phyloP scores from a whole-genome alignment of 345 rosid genomes.

The Leavenworthia alabamica region DNA sequence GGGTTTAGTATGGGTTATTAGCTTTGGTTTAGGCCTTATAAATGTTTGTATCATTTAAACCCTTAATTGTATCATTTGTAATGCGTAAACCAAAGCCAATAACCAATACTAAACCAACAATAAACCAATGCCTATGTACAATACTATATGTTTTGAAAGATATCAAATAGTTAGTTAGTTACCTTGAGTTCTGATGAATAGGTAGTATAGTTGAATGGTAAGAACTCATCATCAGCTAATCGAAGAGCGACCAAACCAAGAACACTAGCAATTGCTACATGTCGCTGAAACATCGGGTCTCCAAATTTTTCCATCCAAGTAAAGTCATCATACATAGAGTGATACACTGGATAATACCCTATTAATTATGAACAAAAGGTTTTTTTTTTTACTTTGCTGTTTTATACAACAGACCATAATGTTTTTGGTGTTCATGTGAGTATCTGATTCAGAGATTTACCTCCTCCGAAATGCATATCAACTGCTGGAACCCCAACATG shows the following conservation, averaged over 20 bases:
- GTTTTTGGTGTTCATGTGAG: not conserved
- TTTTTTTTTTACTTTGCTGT: too few relatives aligned
- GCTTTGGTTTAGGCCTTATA: too few relatives aligned
- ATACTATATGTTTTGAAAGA: not conserved
- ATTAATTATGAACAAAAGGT: slow-evolving; percentile 8
- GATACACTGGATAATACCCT: slow-evolving; percentile 82
- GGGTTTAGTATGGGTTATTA: too few relatives aligned
- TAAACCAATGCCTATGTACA: too few relatives aligned
- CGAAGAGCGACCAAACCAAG: slow-evolving; percentile 71
- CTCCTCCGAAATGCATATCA: slow-evolving; percentile 52
- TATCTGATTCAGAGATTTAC: slow-evolving; percentile 31
- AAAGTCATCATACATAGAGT: slow-evolving; percentile 81
- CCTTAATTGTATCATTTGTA: too few relatives aligned
- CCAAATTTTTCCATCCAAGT: slow-evolving; percentile 81
- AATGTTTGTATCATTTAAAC: too few relatives aligned
- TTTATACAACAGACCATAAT: not conserved
- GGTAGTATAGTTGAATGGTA: slow-evolving; percentile 61
- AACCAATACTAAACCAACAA: too few relatives aligned
- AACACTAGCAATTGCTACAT: slow-evolving; percentile 72
- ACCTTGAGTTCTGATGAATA: slow-evolving; percentile 74
- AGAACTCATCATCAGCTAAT: slow-evolving; percentile 67
- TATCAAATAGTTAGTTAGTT: slow-evolving; percentile 11
- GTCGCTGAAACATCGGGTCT: slow-evolving; percentile 65
- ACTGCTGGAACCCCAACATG: slow-evolving; percentile 65
- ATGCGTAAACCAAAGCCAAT: too few relatives aligned